These are phyloP conservation scores for Paraphaeosphaeria minitans DNA, from an alignment of 2,329 filamentous ascomycete species.

Conservation along the genomic window DNA sequence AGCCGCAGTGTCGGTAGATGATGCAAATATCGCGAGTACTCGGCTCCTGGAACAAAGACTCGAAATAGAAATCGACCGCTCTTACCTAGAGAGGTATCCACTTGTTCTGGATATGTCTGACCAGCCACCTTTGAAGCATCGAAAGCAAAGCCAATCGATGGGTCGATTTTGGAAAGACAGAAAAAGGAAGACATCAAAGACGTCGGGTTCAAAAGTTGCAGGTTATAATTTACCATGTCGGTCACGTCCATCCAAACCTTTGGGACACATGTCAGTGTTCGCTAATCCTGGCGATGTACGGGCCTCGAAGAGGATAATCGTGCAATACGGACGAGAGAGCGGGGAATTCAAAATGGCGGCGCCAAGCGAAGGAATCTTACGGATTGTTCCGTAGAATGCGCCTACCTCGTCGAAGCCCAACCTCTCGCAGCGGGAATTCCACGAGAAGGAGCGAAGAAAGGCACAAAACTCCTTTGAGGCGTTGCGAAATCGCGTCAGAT, in stretches of 20 bases:
- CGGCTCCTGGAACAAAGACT: background rate
- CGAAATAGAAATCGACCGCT: background rate
- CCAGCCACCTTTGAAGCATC: constrained; percentile 73
- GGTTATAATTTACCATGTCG: constrained; percentile 83
- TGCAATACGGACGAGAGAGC: background rate
- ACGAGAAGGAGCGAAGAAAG: constrained; percentile 74
- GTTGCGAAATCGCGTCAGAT: constrained; percentile 73
- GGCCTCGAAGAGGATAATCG: background rate
- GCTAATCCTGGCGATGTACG: background rate
- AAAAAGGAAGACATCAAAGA: constrained; percentile 76
- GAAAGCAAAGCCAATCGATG: constrained; percentile 79
- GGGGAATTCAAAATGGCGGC: background rate
- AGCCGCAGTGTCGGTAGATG: background rate
- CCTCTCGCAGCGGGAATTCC: constrained; percentile 78
- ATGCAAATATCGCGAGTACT: background rate
- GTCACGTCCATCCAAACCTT: constrained; percentile 78
- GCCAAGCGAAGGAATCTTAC: constrained; percentile 16
- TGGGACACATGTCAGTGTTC: constrained; percentile 12
- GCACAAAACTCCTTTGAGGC: constrained; percentile 80
- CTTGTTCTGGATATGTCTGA: constrained; percentile 58
- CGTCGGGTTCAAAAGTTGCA: constrained; percentile 69
- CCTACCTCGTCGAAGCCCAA: constrained; percentile 87
- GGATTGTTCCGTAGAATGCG: constrained; percentile 24
- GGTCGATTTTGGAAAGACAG: constrained; percentile 72
- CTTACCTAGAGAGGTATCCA: constrained; percentile 24